These are phyloP conservation scores for Extremus antarcticus DNA, from an alignment of 495 filamentous ascomycete genomes.

Conservation along the genomic window DNA sequence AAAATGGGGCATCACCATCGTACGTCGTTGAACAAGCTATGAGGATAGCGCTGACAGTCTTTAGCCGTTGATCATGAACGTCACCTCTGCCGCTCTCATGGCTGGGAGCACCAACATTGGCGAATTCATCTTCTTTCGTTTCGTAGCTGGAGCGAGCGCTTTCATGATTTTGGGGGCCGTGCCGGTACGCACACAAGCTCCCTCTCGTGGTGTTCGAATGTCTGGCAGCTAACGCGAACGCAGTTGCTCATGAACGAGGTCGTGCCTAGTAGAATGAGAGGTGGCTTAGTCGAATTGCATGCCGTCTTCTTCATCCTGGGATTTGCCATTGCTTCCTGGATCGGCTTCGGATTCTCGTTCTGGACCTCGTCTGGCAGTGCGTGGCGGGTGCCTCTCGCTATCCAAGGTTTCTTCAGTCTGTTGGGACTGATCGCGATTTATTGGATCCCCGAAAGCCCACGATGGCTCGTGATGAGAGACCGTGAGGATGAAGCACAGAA, in stretches of 20 bases:
- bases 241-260: background rate
- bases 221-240: too few species aligned
- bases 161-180: background rate
- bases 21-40: slow-evolving; percentile 8
- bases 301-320: too few species aligned
- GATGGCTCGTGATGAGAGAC: too few species aligned
- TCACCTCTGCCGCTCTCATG: background rate
- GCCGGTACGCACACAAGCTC: background rate
- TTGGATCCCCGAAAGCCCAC: too few species aligned
- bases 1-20: too few species aligned
- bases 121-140: background rate
- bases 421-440: too few species aligned
- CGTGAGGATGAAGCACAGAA: too few species aligned
- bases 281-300: background rate
- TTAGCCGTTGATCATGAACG: background rate
- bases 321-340: too few species aligned
- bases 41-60: background rate
- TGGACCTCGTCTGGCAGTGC: too few species aligned
- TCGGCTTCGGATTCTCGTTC: too few species aligned
- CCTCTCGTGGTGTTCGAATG: background rate
- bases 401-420: too few species aligned
- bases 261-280: background rate
- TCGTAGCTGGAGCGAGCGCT: background rate
- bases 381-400: too few species aligned
- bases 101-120: background rate